Evolutionary conservation across 306 rosid genomes (phyloP).

Genomic region (Geum urbanum): DNA sequence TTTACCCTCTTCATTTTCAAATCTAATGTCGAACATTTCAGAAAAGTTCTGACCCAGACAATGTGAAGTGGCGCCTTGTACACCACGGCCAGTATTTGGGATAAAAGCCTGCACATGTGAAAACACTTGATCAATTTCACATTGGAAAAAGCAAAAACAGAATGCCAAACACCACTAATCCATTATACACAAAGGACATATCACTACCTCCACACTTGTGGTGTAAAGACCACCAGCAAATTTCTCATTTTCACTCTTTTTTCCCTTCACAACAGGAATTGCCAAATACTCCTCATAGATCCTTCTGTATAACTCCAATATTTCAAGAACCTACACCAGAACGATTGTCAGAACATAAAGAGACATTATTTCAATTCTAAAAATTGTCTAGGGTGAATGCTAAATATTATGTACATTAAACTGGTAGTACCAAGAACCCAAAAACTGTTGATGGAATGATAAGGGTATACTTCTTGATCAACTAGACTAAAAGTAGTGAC

Average conservation of each 20-base stretch:
- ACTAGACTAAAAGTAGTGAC: not conserved
- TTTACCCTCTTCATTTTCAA: conserved; percentile 91
- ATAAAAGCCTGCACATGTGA: conserved; percentile 62
- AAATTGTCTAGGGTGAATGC: not conserved
- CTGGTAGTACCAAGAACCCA: not conserved
- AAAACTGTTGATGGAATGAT: not conserved
- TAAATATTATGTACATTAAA: not conserved
- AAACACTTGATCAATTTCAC: conserved; percentile 10
- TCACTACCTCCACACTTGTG: conserved; percentile 83
- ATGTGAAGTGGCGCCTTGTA: conserved; percentile 99
- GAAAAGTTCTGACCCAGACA: conserved; percentile 97
- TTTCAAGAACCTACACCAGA: conserved; percentile 66
- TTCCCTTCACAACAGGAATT: conserved; percentile 87
- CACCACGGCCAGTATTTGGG: conserved; percentile 91
- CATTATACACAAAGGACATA: not conserved
- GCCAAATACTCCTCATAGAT: conserved; percentile 90
- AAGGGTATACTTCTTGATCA: not conserved
- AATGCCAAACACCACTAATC: not conserved
- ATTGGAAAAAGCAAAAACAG: not conserved
- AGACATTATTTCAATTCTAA: not conserved
- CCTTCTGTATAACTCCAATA: conserved; percentile 76
- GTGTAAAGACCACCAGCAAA: conserved; percentile 99
- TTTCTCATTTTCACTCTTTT: conserved; percentile 91
- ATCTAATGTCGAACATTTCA: conserved; percentile 88
- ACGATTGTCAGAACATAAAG: not conserved